Base-by-base conservation (phyloP, 2,329 filamentous ascomycete genomes). In the Setomelanomma holmii region DNA sequence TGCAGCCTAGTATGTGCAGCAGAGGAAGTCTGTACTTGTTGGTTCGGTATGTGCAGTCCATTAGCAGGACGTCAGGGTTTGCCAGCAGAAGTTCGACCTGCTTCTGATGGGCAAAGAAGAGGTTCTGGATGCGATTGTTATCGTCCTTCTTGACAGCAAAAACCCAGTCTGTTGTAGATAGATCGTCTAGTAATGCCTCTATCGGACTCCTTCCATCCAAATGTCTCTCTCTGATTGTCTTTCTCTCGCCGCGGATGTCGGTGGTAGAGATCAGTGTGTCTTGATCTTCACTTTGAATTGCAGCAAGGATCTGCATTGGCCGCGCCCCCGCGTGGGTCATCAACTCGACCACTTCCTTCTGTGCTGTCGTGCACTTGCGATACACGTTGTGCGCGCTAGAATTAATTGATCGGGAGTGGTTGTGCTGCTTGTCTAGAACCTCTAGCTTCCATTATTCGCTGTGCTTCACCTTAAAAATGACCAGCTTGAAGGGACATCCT, bases 1-100 rank as follows among this genome's bases (percentile, higher is more conserved):
- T 58, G 33, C 40, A 53, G 50, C 44, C 34, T 1, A 54, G 55
- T 55, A 50, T 58, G 21, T 58, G 42, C 23, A 58, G 34, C 21
- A 54, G 44, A 36, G 44, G 44, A 45, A 58, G 55, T 40, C 40
- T 58, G 35, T 55, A 49, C 49, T 56, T 56, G 38, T 58, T 58
- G 6, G 40, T 58, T 39, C 38, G 35, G 22, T 58, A 58, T 14
- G 45, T 55, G 34, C 48, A 58, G n/a, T 58, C 51, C 41, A 58
- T 52, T 19, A 58, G 19, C 16, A 58, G 45, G 16, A 55, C 48
- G 27, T 58, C 45, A 20, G 48, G 51, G 16, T 58, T 55, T 11
- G 51, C 41, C 4, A 49, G 55, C 22, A 58, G 55, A 1, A 58
- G 44, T 41, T 58, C 40, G 8, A 51, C 43, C 51, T 55, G 45